Evolutionary conservation across 257 asterid species (phyloP).

Genomic region (Capsicum chinense): DNA sequence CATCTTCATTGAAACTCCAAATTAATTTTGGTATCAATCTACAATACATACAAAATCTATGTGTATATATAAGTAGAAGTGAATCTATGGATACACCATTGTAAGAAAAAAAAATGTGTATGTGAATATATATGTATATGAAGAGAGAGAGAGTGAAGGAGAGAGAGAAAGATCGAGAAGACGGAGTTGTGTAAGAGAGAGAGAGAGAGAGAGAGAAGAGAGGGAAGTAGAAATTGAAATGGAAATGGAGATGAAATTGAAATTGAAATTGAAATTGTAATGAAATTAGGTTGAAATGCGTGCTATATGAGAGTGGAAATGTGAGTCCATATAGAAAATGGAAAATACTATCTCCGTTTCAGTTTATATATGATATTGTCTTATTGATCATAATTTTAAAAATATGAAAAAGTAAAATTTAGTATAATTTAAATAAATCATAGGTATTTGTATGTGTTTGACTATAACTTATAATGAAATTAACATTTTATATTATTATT

Average conservation of each 20-base stretch:
- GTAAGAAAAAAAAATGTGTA: conserved; percentile 34
- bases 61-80: background rate
- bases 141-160: conserved; percentile 39
- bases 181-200: conserved; percentile 33
- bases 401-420: no score
- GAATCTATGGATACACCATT: background rate
- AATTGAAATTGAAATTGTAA: conserved; percentile 36
- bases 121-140: no score
- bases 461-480: no score
- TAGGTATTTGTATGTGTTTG: no score
- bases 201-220: conserved; percentile 22
- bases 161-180: conserved; percentile 46
- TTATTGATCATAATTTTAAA: no score
- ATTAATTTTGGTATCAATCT: background rate
- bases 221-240: conserved; percentile 44
- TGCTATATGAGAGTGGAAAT: no score
- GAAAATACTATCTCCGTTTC: no score
- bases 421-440: no score
- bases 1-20: background rate
- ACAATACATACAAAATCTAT: background rate
- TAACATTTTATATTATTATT: no score
- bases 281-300: conserved; percentile 45
- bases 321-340: no score
- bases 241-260: conserved; percentile 41
- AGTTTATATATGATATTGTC: no score